These are phyloP conservation scores for Cubamyces lactineus DNA, from an alignment of 768 basidiomycete species.

Conservation along the genomic window DNA sequence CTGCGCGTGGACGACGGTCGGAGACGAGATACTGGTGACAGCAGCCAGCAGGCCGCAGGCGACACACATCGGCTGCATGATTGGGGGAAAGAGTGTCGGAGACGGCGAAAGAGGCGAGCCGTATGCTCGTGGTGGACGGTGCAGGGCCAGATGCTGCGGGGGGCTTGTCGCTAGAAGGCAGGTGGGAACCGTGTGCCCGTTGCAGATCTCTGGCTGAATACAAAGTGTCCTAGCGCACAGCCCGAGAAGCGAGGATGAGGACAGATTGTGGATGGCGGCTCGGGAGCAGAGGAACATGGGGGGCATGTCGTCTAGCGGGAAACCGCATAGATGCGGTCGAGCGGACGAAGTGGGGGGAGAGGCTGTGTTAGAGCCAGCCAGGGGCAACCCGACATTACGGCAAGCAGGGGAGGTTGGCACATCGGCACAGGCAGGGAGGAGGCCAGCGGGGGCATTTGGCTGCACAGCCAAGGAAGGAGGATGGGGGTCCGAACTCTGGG, in stretches of 20 bases:
- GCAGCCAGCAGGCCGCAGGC: neutral
- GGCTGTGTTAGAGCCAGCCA: constrained; percentile 16
- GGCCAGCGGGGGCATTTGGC: neutral
- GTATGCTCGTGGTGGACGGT: neutral
- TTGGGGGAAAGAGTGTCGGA: neutral
- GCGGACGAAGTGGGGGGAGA: constrained; percentile 2
- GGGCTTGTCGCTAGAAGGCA: neutral
- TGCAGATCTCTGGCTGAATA: constrained; percentile 8
- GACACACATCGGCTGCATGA: neutral
- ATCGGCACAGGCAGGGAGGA: neutral
- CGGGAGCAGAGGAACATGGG: neutral
- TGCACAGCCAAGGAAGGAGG: neutral
- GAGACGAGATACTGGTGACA: constrained; percentile 3
- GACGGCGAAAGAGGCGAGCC: neutral
- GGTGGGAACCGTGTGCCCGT: constrained; percentile 5
- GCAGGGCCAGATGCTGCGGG: constrained; percentile 7
- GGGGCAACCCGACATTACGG: constrained; percentile 1
- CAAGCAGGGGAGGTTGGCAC: neutral
- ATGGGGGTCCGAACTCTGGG: neutral
- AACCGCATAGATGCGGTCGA: neutral
- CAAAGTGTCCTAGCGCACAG: neutral
- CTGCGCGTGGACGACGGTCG: neutral
- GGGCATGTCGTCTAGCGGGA: neutral
- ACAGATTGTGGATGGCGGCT: neutral
- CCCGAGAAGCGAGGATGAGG: constrained; percentile 8